Base-by-base conservation (phyloP, 345 rosid species). In the Citrus sp. region DNA sequence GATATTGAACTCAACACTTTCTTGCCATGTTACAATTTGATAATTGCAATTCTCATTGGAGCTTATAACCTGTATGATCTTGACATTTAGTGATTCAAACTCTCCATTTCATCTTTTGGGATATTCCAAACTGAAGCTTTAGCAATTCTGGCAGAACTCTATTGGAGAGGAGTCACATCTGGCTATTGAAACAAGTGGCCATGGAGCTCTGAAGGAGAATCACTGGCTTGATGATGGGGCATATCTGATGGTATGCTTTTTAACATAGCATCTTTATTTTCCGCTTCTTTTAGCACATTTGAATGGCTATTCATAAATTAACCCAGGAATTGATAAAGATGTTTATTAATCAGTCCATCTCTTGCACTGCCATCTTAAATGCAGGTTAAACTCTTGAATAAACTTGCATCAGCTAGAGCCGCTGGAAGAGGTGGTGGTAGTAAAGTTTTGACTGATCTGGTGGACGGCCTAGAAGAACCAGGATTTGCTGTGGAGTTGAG, bases 171-270 rank as follows among this genome's bases (percentile, higher is more conserved):
- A 91, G 80, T 85, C 98, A 61, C 95, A 94, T 90, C 93, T 94
- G 76, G 99, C 98, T 66, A 94, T 96, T 65, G 98, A 96, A 89
- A 96, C 98, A 79, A 94, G 99, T 82, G 98, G 98, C 32, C 99
- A 96, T 79, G 99, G 99, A 81, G 99, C 98, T 80, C 91, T 96
- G 60, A 94, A 90, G 87, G 98, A 94, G 84, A 94, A 96, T 77
- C 87, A 96, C 79, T 96, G 98, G 99, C 98, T 96, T n/a, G 99
- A 96, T 88, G 99, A 96, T 83, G 99, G 99, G n/a, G 95, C 99
- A 64, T 96, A 92, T 85, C 94, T 92, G 82, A 96, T 96, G 99
- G 98, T 94, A 80, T 60, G 91, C 74, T 83, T 82, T 51, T 28
- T 46, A 13, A 13, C 51, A 46, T 46, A 30, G 37, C 55, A 13